phyloP scores from a whole-genome alignment of 2,329 filamentous ascomycete genomes.

The Lachnellula arida region DNA sequence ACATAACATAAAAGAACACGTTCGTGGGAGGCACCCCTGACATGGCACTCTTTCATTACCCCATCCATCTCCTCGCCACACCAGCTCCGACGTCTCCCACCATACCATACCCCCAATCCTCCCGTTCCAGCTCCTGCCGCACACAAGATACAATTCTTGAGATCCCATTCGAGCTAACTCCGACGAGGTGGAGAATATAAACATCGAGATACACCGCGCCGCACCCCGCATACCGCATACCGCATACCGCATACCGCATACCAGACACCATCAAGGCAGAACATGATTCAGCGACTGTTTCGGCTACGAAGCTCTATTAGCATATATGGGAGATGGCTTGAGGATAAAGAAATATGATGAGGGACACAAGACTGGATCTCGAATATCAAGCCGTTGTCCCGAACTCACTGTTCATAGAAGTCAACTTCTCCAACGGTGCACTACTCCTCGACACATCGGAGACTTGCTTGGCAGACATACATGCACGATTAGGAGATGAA shows the following conservation, averaged over 20 bases:
- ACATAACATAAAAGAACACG: conserved; percentile 46
- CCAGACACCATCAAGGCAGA: conserved; percentile 45
- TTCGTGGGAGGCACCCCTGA: conserved; percentile 53
- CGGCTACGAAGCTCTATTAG: conserved; percentile 53
- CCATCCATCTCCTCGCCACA: no score
- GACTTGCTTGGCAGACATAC: conserved; percentile 62
- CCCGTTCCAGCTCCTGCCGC: conserved; percentile 32
- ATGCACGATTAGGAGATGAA: conserved; percentile 45
- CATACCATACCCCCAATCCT: conserved; percentile 31
- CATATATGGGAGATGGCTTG: conserved; percentile 41
- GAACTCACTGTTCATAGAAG: background rate
- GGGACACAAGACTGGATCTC: conserved; percentile 6
- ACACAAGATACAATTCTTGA: conserved; percentile 34
- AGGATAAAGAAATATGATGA: conserved; percentile 3
- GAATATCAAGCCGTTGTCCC: background rate
- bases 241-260: conserved; percentile 65
- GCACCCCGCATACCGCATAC: no score
- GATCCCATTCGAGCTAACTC: conserved; percentile 55
- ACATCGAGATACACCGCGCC: conserved; percentile 50
- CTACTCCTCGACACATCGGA: conserved; percentile 67
- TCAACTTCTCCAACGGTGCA: conserved; percentile 63
- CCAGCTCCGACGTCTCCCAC: conserved; percentile 39
- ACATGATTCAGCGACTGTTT: conserved; percentile 66
- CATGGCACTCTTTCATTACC: conserved; percentile 57
- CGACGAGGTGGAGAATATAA: conserved; percentile 42